A percentile compares a stretch with the other conserved stretches of the same genome.
phyloP scores from a whole-genome alignment of 179 eudicot species.

The Spergularia azorica region DNA sequence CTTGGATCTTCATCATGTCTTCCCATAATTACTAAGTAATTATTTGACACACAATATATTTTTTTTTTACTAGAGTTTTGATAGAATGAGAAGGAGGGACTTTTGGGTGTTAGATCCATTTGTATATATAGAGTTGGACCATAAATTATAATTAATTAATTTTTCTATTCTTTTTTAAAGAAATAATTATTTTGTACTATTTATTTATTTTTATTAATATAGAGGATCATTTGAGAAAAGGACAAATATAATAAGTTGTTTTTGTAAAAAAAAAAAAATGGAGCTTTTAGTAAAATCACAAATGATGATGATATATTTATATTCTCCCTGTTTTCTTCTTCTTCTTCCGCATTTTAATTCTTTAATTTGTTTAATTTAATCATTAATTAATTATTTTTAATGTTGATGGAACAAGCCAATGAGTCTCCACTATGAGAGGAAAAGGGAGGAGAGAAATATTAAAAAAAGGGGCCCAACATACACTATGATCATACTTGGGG shows the following conservation, averaged over 20 bases:
- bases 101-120: not conserved
- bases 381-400: not conserved
- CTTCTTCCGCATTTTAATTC: not conserved
- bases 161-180: not conserved
- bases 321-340: conserved; percentile 21
- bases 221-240: conserved; percentile 31
- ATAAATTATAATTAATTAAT: not conserved
- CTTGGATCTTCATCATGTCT: conserved; percentile 41
- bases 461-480: conserved; percentile 17
- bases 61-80: not conserved
- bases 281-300: conserved; percentile 29
- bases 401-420: conserved; percentile 28
- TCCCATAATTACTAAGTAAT: conserved; percentile 17
- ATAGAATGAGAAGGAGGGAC: conserved; percentile 5
- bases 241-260: conserved; percentile 25
- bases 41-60: not conserved
- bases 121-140: conserved; percentile 3
- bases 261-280: conserved; percentile 31
- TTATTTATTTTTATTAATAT: not conserved
- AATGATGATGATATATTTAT: conserved; percentile 16
- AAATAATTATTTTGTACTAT: not conserved
- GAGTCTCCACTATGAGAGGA: conserved; percentile 26
- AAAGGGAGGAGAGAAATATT: not conserved
- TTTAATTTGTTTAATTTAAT: not conserved
- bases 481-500: conserved; percentile 26